These are phyloP conservation scores for Neoscytalidium dimidiatum DNA, from an alignment of 2,329 filamentous ascomycete genomes.

Conservation along the genomic window DNA sequence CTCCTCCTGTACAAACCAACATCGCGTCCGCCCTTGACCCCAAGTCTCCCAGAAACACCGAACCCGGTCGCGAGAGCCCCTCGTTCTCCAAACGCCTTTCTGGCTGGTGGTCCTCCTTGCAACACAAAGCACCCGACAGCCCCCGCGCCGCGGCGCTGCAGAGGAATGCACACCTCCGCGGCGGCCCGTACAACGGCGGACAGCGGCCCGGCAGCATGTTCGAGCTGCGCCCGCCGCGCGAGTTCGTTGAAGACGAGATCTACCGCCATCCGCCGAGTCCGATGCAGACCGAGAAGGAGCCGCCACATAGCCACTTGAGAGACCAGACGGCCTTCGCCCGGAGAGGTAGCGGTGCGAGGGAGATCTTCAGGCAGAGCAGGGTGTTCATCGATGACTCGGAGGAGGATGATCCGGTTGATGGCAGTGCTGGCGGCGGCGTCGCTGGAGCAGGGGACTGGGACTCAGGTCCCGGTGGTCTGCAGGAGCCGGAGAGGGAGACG, in stretches of 20 bases:
- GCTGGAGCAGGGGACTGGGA: neutral
- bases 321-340: neutral
- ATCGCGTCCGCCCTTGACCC: neutral
- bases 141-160: conserved; percentile 7
- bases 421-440: neutral
- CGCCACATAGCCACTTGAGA: conserved; percentile 29
- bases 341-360: conserved; percentile 27
- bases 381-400: conserved; percentile 49
- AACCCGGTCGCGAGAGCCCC: neutral
- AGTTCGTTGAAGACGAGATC: conserved; percentile 24
- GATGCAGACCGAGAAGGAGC: conserved; percentile 21
- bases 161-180: conserved; percentile 15
- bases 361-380: conserved; percentile 47
- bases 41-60: neutral
- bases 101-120: conserved; percentile 40
- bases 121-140: conserved; percentile 23
- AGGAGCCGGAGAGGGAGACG: neutral
- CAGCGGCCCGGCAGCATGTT: conserved; percentile 40
- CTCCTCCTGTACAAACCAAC: conserved; percentile 20
- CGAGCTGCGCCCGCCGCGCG: conserved; percentile 35
- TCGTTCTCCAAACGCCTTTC: conserved; percentile 24
- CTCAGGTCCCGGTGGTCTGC: neutral
- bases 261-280: conserved; percentile 26
- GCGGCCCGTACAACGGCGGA: conserved; percentile 21
- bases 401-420: neutral